Base-by-base conservation (phyloP, 2,329 filamentous ascomycete species). In the Penicillium sp. region DNA sequence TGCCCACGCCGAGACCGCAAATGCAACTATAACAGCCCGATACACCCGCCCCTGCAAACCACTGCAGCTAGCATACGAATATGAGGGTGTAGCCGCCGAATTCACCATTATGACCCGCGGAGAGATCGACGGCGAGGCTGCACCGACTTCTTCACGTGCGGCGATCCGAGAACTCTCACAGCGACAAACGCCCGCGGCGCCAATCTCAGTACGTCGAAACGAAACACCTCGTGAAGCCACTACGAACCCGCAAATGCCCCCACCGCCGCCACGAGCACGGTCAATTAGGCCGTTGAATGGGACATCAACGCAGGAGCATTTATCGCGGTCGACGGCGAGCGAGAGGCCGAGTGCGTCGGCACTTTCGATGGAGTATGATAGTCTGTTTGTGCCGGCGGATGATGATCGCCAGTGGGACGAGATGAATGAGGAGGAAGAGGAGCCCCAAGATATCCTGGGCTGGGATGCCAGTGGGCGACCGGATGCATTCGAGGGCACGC, bases 21-120 rank as follows among this genome's bases (percentile, higher is more conserved):
- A 83, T 68, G 81, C 81, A 1, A 79, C 78, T 7, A 78, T 89
- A 13, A 84, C 81, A 40, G 86, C 86, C 37, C 81, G 80, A 58
- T 89, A 88, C 69, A 88, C 86, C 2, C 80, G 81, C 24, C 86
- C 87, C 4, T 85, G 81, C 37, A 81, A 85, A 33, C 87, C 87
- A 4, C 72, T 89, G 64, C 86, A 89, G 65, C 83, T 89, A 65
- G 83, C 78, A 62, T 89, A 89, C 65, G 80, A 82, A 40, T 80
- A 80, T 56, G 80, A 82, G 51, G 87, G 86, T 10, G 73, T 89
- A 37, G 72, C 80, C 42, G 84, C 85, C 66, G 84, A 88, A 60
- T 89, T 88, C 69, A 89, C 85, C 2, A 76, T 89, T 45, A 89
- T 89, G 87, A 89, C 87, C 22, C 83, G 83, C 59, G 87, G 87